phyloP scores from a whole-genome alignment of 2,329 filamentous ascomycete species.

The Paraconiothyrium brasiliense region DNA sequence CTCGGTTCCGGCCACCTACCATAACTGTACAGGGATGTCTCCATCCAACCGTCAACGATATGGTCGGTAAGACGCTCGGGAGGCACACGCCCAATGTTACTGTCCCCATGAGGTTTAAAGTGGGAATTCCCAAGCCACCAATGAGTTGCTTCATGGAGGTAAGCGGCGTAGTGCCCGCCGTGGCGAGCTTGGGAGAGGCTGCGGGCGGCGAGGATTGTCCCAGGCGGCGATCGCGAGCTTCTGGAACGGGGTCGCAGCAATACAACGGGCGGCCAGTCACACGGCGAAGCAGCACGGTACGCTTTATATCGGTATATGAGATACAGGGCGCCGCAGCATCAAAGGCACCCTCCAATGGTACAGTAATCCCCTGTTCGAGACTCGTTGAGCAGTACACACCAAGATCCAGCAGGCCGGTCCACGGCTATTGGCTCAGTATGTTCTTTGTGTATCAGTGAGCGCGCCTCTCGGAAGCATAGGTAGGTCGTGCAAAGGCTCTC shows the following conservation, averaged over 20 bases:
- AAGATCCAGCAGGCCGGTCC: background rate
- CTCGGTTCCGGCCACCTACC: background rate
- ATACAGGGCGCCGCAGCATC: background rate
- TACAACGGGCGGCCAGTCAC: background rate
- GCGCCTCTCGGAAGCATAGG: conserved; percentile 9
- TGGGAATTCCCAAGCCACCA: conserved; percentile 12
- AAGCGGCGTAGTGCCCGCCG: conserved; percentile 11
- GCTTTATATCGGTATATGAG: conserved; percentile 10
- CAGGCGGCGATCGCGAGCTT: conserved; percentile 11
- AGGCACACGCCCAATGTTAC: conserved; percentile 8
- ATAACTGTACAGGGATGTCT: background rate
- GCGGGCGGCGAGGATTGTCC: background rate
- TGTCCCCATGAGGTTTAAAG: background rate
- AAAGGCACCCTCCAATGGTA: background rate
- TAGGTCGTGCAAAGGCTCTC: conserved; percentile 3
- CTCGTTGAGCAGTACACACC: conserved; percentile 1
- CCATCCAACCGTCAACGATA: background rate
- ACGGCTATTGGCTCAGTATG: background rate
- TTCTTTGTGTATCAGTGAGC: conserved; percentile 10
- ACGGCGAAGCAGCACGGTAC: background rate
- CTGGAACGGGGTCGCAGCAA: conserved; percentile 11
- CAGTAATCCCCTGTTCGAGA: background rate
- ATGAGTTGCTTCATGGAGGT: conserved; percentile 6
- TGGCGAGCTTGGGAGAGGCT: conserved; percentile 6
- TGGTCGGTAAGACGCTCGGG: background rate